Percentiles rank a stretch among this genome's conserved stretches.
Evolutionary conservation across 2,329 filamentous ascomycete species (phyloP).

Genomic region (Colletotrichum graminicola): DNA sequence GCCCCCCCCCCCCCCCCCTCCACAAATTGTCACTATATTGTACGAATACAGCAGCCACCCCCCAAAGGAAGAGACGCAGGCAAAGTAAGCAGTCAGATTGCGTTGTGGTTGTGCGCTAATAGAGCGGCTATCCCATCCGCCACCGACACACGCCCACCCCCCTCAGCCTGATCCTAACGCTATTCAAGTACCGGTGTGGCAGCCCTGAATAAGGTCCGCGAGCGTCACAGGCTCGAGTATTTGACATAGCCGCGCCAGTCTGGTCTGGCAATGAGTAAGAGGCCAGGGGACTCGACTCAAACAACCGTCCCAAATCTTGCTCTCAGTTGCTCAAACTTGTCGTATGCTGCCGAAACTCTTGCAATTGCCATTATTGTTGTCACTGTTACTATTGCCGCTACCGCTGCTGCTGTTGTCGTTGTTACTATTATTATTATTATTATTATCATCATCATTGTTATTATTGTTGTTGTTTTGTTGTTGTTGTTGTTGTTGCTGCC

Average conservation of each 20-base stretch:
- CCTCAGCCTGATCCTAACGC: slow-evolving; percentile 38
- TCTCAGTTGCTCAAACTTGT: background rate
- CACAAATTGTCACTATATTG: slow-evolving; percentile 1
- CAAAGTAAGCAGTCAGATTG: slow-evolving; percentile 21
- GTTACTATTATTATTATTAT: background rate
- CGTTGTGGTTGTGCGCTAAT: slow-evolving; percentile 35
- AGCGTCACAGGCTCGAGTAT: slow-evolving; percentile 32
- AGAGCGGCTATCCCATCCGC: slow-evolving; percentile 40
- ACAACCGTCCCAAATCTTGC: slow-evolving; percentile 30
- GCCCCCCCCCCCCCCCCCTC: slow-evolving; percentile 17
- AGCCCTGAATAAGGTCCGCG: slow-evolving; percentile 35
- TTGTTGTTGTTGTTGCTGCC: background rate
- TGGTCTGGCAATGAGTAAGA: slow-evolving; percentile 30
- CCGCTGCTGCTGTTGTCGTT: background rate
- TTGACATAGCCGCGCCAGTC: slow-evolving; percentile 34
- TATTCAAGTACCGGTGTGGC: slow-evolving; percentile 25
- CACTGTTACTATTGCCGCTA: background rate
- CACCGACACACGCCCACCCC: slow-evolving; percentile 39
- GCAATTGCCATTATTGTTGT: background rate
- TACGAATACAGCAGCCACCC: slow-evolving; percentile 26
- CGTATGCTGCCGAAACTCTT: background rate
- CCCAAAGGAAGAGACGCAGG: slow-evolving; percentile 25
- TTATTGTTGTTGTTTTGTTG: too few species aligned
- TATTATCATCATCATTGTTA: too few species aligned
- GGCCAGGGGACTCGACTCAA: slow-evolving; percentile 33